These are phyloP conservation scores for Metschnikowia kunwiensis DNA, from an alignment of 805 yeast genomes.

Conservation along the genomic window DNA sequence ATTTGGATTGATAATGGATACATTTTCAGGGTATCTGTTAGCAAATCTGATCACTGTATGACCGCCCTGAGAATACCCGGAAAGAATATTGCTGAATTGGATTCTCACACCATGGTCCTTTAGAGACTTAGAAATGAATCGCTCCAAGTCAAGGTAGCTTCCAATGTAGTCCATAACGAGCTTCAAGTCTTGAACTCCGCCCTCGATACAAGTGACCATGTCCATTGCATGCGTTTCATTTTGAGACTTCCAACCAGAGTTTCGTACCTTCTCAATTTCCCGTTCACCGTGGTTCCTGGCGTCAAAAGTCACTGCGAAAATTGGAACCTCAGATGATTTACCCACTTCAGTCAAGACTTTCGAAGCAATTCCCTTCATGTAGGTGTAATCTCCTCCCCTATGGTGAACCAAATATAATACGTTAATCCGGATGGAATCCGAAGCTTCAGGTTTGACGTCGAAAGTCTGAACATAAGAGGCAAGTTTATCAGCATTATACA, in stretches of 20 bases:
- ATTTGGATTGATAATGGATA: constrained; percentile 45
- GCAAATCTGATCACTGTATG: constrained; percentile 51
- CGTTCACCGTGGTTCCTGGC: constrained; percentile 56
- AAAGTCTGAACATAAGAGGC: constrained; percentile 24
- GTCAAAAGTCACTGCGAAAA: constrained; percentile 52
- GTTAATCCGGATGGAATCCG: constrained; percentile 29
- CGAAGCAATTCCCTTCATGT: constrained; percentile 41
- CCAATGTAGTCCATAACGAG: constrained; percentile 46
- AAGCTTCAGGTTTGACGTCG: constrained; percentile 6
- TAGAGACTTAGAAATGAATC: constrained; percentile 16
- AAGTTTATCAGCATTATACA: constrained; percentile 39
- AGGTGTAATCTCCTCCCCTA: constrained; percentile 37
- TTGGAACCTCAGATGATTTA: constrained; percentile 23
- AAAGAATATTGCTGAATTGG: constrained; percentile 35
- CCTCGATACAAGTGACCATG: constrained; percentile 48
- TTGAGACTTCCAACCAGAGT: constrained; percentile 46
- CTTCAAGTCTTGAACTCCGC: constrained; percentile 44
- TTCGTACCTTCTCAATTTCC: constrained; percentile 30
- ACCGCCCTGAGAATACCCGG: constrained; percentile 58
- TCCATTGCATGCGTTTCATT: constrained; percentile 51
- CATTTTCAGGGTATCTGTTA: constrained; percentile 33
- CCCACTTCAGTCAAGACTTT: constrained; percentile 28
- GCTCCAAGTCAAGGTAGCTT: constrained; percentile 33
- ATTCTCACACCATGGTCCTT: constrained; percentile 22
- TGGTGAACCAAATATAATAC: constrained; percentile 49